These are phyloP conservation scores for Talaromyces thailandensis DNA, from an alignment of 495 filamentous ascomycete genomes.

Conservation along the genomic window DNA sequence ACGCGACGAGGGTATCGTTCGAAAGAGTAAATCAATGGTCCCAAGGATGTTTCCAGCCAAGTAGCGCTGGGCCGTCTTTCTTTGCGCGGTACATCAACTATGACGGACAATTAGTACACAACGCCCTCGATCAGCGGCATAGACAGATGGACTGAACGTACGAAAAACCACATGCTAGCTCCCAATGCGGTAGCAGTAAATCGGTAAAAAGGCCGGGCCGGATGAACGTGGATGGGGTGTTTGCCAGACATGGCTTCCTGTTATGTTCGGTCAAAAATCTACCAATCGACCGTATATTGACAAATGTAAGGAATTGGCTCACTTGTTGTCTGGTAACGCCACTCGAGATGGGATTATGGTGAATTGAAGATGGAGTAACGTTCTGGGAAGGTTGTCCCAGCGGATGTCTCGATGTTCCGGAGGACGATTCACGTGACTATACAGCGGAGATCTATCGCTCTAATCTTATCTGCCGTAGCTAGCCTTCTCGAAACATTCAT, in stretches of 20 bases:
- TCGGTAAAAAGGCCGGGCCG: slow-evolving; percentile 67
- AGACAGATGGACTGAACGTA: slow-evolving; percentile 33
- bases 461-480: neutral
- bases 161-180: slow-evolving; percentile 99
- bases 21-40: slow-evolving; percentile 62
- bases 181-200: slow-evolving; percentile 77
- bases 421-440: neutral
- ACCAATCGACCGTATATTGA: neutral
- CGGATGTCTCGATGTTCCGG: neutral
- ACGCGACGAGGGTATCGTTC: neutral
- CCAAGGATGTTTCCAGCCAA: slow-evolving; percentile 98
- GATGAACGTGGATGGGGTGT: slow-evolving; percentile 68
- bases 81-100: slow-evolving; percentile 93
- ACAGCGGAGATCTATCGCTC: neutral
- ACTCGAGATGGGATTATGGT: neutral
- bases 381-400: neutral
- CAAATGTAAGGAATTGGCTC: neutral
- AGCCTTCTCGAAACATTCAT: neutral
- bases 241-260: slow-evolving; percentile 45
- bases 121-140: neutral
- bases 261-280: neutral
- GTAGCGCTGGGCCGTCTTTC: slow-evolving; percentile 78
- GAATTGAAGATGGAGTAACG: neutral
- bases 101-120: slow-evolving; percentile 5
- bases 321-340: slow-evolving; percentile 1